phyloP scores from a whole-genome alignment of 202 grass and related monocot genomes.

The Panicum hallii region DNA sequence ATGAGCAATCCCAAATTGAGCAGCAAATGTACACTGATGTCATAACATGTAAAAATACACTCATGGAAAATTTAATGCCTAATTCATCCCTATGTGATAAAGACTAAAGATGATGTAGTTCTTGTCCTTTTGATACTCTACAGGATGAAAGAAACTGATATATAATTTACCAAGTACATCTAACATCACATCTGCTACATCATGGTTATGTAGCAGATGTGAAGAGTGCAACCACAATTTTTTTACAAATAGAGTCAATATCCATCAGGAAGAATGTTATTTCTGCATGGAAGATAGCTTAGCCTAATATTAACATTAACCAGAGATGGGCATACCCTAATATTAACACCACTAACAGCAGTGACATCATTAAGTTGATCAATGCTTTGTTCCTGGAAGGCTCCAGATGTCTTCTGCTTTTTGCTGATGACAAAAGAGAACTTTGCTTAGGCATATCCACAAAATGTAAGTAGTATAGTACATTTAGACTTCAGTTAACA shows the following conservation, averaged over 20 bases:
- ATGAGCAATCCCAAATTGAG: neutral
- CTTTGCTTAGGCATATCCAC: conserved; percentile 29
- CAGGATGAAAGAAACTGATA: neutral
- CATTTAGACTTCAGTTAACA: conserved; percentile 31
- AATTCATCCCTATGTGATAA: neutral
- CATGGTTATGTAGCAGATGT: conserved; percentile 6
- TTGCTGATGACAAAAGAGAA: conserved; percentile 66
- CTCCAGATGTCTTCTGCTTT: conserved; percentile 79
- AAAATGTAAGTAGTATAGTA: conserved; percentile 36
- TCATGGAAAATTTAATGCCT: conserved; percentile 1
- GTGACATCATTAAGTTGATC: conserved; percentile 99
- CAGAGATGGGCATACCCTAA: conserved; percentile 67
- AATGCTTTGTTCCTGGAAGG: conserved; percentile 90
- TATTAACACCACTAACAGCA: conserved; percentile 95
- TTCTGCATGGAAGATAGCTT: conserved; percentile 29
- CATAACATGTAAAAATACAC: conserved; percentile 16
- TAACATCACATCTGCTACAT: neutral
- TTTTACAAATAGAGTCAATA: neutral
- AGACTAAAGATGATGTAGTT: neutral
- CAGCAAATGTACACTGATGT: neutral
- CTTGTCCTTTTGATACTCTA: neutral
- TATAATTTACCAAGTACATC: neutral
- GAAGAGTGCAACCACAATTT: neutral
- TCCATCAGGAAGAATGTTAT: neutral
- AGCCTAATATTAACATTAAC: conserved; percentile 29